These are phyloP conservation scores for Chrysoporthe deuterocubensis DNA, from an alignment of 2,329 filamentous ascomycete species.

Conservation along the genomic window DNA sequence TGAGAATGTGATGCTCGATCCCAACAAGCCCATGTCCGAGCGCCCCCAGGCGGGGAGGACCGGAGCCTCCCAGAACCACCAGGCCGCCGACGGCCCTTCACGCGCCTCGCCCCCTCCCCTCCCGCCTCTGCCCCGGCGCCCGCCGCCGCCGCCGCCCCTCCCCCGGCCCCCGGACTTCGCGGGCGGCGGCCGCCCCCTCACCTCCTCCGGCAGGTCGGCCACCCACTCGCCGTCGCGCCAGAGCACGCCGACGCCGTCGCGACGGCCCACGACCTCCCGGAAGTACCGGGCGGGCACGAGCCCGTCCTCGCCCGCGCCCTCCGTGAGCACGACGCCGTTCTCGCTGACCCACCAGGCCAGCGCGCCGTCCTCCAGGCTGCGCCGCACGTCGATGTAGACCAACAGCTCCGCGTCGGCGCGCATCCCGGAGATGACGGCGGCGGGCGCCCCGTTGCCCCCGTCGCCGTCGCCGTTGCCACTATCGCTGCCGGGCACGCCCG, in stretches of 20 bases:
- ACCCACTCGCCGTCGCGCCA: conserved; percentile 72
- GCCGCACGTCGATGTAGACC: conserved; percentile 74
- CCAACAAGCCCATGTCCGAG: no score
- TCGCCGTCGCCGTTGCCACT: no score
- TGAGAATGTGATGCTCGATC: no score
- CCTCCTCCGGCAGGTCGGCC: conserved; percentile 66
- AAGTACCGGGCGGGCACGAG: conserved; percentile 70
- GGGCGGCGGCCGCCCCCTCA: conserved; percentile 53
- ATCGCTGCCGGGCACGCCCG: conserved; percentile 69
- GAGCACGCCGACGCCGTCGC: conserved; percentile 64
- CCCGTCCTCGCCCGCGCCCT: conserved; percentile 60
- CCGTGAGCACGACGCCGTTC: conserved; percentile 75
- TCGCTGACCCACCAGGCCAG: conserved; percentile 79
- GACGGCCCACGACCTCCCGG: conserved; percentile 67
- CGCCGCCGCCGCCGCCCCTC: conserved; percentile 37
- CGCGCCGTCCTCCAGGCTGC: conserved; percentile 62
- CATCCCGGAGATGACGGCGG: conserved; percentile 61
- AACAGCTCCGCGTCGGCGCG: conserved; percentile 75
- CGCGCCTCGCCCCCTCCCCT: conserved; percentile 27
- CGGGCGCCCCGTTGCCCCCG: neutral
- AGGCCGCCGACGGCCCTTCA: neutral
- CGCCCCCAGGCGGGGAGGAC: no score
- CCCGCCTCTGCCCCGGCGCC: conserved; percentile 34
- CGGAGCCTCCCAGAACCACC: no score
- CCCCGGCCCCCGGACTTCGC: conserved; percentile 42